Conservation (phyloP, 306 rosid species). For the Lathyrus aphaca region DNA sequence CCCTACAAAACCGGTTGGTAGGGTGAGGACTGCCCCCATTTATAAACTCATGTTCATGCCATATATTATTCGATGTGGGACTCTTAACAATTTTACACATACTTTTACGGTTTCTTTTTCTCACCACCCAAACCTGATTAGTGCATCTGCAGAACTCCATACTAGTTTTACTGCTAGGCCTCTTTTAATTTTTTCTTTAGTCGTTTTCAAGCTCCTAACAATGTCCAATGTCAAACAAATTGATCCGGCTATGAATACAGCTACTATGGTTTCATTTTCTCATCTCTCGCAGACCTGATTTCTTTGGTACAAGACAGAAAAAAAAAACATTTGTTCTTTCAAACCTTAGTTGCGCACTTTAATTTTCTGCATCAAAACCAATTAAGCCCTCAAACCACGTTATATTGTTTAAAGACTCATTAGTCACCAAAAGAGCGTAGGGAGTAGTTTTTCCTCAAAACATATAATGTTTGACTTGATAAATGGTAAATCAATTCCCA, state of each 20-base stretch:
- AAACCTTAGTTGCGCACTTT: constrained; percentile 2
- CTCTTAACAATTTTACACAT: too few relatives aligned
- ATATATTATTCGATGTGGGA: too few relatives aligned
- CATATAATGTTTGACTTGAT: constrained; percentile 8
- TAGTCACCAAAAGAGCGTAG: constrained; percentile 24
- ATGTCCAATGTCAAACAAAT: not conserved
- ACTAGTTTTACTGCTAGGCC: not conserved
- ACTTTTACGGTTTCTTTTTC: not conserved
- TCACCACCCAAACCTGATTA: not conserved
- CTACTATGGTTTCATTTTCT: not conserved
- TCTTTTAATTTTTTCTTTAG: not conserved
- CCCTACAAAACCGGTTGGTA: too few relatives aligned
- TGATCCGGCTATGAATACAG: constrained; percentile 3
- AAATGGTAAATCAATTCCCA: constrained; percentile 26
- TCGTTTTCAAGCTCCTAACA: not conserved
- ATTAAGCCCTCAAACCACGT: constrained; percentile 12
- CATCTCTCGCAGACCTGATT: constrained; percentile 1
- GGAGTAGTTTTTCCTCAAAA: constrained; percentile 21
- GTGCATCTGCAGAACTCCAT: constrained; percentile 7
- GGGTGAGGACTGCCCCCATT: too few relatives aligned
- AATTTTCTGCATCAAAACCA: constrained; percentile 27
- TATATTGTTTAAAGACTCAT: constrained; percentile 1
- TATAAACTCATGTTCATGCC: too few relatives aligned
- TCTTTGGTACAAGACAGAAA: not conserved
- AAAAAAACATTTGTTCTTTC: not conserved